A percentile compares a stretch with the other conserved stretches of the same genome.
Evolutionary conservation across 1,139 yeast species (phyloP).

Genomic region (Saccharomyces hybrid): DNA sequence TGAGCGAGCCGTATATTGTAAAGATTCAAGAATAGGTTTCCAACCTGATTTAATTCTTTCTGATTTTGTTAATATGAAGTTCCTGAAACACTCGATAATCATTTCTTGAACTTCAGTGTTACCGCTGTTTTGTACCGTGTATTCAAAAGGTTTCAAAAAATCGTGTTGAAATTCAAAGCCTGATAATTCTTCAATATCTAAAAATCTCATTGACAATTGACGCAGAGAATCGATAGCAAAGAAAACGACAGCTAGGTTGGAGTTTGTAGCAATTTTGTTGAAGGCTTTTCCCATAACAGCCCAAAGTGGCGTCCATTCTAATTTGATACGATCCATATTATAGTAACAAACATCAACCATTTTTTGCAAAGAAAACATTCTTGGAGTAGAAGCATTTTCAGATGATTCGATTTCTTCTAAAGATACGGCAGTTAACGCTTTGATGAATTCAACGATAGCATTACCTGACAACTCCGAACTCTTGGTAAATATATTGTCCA

Average conservation of each 20-base stretch:
- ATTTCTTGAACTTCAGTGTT: slow-evolving; percentile 74
- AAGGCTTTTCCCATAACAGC: slow-evolving; percentile 86
- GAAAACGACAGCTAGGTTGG: slow-evolving; percentile 66
- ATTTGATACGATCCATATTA: slow-evolving; percentile 91
- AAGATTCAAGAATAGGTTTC: slow-evolving; percentile 79
- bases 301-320: slow-evolving; percentile 98
- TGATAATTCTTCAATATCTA: slow-evolving; percentile 87
- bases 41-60: slow-evolving; percentile 83
- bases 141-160: slow-evolving; percentile 84
- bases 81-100: slow-evolving; percentile 84
- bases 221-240: slow-evolving; percentile 92
- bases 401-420: slow-evolving; percentile 88
- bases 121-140: slow-evolving; percentile 60
- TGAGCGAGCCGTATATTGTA: slow-evolving; percentile 37
- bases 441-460: slow-evolving; percentile 81
- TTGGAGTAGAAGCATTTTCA: slow-evolving; percentile 71
- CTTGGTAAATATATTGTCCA: slow-evolving; percentile 81
- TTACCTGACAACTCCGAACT: slow-evolving; percentile 74
- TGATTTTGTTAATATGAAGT: slow-evolving; percentile 76
- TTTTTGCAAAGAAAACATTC: slow-evolving; percentile 88
- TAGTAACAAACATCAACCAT: slow-evolving; percentile 96
- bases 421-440: slow-evolving; percentile 79
- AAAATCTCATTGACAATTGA: slow-evolving; percentile 85
- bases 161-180: slow-evolving; percentile 95
- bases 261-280: slow-evolving; percentile 74